Conservation (phyloP, 768 basidiomycete genomes). For the Sutorius australiensis region DNA sequence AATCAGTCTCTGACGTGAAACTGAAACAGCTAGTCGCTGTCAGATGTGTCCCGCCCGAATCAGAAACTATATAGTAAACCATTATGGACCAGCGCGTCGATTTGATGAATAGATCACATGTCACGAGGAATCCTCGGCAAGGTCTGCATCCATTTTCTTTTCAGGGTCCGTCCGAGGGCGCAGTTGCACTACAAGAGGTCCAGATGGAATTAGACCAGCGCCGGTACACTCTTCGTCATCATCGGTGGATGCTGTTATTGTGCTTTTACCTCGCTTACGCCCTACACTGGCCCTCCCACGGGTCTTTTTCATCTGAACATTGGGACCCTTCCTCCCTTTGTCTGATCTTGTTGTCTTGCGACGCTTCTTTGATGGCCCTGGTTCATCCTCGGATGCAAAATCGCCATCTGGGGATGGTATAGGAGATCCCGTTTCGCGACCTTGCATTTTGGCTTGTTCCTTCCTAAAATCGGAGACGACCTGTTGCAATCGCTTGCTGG, state of each 20-base stretch:
- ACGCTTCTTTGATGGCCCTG: constrained; percentile 32
- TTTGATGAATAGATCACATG: constrained; percentile 1
- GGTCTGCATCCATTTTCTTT: constrained; percentile 11
- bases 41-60: neutral
- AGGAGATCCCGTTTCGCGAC: constrained; percentile 12
- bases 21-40: neutral
- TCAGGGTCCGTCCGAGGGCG: constrained; percentile 42
- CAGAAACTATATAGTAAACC: neutral
- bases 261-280: neutral
- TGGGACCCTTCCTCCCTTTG: constrained; percentile 5
- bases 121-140: constrained; percentile 8
- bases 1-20: neutral
- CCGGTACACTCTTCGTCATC: constrained; percentile 10
- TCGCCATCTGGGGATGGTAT: constrained; percentile 26
- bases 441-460: constrained; percentile 25
- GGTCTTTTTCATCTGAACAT: constrained; percentile 1
- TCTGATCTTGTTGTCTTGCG: constrained; percentile 19
- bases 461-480: constrained; percentile 80
- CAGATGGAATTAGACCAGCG: constrained; percentile 9
- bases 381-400: constrained; percentile 25
- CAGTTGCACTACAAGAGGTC: constrained; percentile 31
- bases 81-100: neutral
- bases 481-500: constrained; percentile 83
- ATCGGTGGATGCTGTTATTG: neutral
- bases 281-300: neutral